A percentile compares a stretch with the other conserved stretches of the same genome.
phyloP scores from a whole-genome alignment of 495 filamentous ascomycete genomes.

The Annulohypoxylon moriforme region DNA sequence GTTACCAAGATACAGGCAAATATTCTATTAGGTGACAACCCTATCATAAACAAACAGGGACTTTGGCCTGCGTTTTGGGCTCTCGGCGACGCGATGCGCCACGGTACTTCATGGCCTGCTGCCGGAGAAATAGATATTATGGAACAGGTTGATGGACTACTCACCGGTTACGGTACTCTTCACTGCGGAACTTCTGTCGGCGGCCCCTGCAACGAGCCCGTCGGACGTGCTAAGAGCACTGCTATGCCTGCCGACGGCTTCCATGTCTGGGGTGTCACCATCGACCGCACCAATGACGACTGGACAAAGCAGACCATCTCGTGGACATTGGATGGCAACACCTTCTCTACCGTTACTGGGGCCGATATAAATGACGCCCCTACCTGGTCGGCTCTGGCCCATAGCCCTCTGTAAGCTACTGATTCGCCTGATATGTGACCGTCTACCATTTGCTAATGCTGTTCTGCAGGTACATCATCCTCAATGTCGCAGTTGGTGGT shows the following conservation, averaged over 20 bases:
- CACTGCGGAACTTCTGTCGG: constrained; percentile 58
- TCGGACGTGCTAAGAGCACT: constrained; percentile 48
- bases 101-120: constrained; percentile 60
- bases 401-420: constrained; percentile 52
- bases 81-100: constrained; percentile 61
- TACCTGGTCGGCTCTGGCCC: constrained; percentile 59
- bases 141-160: constrained; percentile 61
- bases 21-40: constrained; percentile 56
- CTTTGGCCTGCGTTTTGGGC: constrained; percentile 68
- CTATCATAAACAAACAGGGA: constrained; percentile 53
- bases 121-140: constrained; percentile 66
- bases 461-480: constrained; percentile 50
- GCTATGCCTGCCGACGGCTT: constrained; percentile 53
- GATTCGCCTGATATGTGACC: not conserved
- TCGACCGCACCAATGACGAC: constrained; percentile 56
- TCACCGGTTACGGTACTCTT: constrained; percentile 58
- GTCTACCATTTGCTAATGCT: not conserved
- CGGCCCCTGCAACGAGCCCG: constrained; percentile 61
- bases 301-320: constrained; percentile 59
- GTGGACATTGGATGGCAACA: constrained; percentile 58
- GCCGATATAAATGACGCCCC: constrained; percentile 55
- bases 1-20: constrained; percentile 53
- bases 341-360: constrained; percentile 55
- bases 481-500: constrained; percentile 65
- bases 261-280: constrained; percentile 59